A percentile compares a stretch with the other conserved stretches of the same genome.
phyloP scores from a whole-genome alignment of 1,139 yeast genomes.

The Debaryomycetaceae sp. region DNA sequence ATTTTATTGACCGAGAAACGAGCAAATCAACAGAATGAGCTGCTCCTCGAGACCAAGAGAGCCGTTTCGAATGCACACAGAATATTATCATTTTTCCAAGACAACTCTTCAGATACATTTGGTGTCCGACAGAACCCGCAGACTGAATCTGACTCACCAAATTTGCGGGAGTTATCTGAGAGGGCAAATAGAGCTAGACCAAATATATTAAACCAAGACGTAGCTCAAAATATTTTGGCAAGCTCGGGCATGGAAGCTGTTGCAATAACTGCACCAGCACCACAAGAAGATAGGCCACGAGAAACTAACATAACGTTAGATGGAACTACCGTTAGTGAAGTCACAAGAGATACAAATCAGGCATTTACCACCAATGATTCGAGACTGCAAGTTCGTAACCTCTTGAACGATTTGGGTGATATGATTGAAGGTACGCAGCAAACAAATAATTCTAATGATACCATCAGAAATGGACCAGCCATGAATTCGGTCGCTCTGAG shows the following conservation, averaged over 20 bases:
- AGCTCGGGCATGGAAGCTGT: slow-evolving; percentile 26
- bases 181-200: slow-evolving; percentile 36
- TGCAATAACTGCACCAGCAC: slow-evolving; percentile 12
- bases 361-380: slow-evolving; percentile 3
- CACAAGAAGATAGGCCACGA: slow-evolving; percentile 1
- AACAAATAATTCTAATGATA: slow-evolving; percentile 1
- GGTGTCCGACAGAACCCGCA: slow-evolving; percentile 24
- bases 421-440: slow-evolving; percentile 13
- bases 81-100: slow-evolving; percentile 23
- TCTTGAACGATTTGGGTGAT: slow-evolving; percentile 23
- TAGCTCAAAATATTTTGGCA: slow-evolving; percentile 35
- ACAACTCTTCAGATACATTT: slow-evolving; percentile 22
- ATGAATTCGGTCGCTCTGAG: slow-evolving; percentile 3
- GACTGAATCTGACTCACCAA: slow-evolving; percentile 13
- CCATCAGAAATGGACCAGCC: slow-evolving; percentile 3
- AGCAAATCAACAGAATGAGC: slow-evolving; percentile 36
- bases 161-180: slow-evolving; percentile 27
- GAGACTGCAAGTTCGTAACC: slow-evolving; percentile 12
- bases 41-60: slow-evolving; percentile 18
- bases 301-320: neutral
- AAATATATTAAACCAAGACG: slow-evolving; percentile 37
- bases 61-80: slow-evolving; percentile 27
- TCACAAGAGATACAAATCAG: slow-evolving; percentile 2
- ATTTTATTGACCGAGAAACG: slow-evolving; percentile 38
- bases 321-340: slow-evolving; percentile 3